Conservation (phyloP, 257 asterid genomes). For the Solanum appendiculatum region DNA sequence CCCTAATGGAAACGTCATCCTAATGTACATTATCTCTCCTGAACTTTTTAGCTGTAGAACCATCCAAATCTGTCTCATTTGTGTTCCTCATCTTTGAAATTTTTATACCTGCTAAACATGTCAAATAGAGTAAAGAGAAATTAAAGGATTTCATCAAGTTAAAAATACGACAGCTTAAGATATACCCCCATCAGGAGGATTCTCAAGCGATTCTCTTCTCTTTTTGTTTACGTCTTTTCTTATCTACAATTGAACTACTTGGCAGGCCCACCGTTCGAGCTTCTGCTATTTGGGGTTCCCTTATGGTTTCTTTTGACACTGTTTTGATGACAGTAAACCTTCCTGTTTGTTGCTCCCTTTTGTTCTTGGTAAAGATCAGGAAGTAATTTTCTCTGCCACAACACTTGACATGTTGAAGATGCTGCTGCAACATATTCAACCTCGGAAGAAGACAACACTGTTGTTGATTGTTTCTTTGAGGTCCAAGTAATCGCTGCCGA, state of each 20-base stretch:
- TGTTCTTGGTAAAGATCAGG: too few relatives aligned
- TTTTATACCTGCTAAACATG: constrained; percentile 27
- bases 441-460: too few relatives aligned
- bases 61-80: constrained; percentile 12
- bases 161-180: constrained; percentile 2
- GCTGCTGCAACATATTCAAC: too few relatives aligned
- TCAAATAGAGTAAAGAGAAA: constrained; percentile 1
- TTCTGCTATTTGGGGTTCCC: constrained; percentile 28
- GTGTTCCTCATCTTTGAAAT: constrained; percentile 25
- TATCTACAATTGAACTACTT: constrained; percentile 21
- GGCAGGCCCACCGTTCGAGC: constrained; percentile 21
- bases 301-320: constrained; percentile 35
- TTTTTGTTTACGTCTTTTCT: constrained; percentile 25
- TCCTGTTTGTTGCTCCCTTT: constrained; percentile 38
- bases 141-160: neutral
- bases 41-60: constrained; percentile 50
- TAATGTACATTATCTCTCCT: constrained; percentile 41
- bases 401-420: too few relatives aligned
- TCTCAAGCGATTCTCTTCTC: constrained; percentile 34
- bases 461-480: too few relatives aligned
- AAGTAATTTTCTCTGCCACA: too few relatives aligned
- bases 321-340: constrained; percentile 41
- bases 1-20: constrained; percentile 40
- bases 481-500: too few relatives aligned
- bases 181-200: constrained; percentile 50